phyloP scores from a whole-genome alignment of 768 basidiomycete genomes.

The Auricularia sp. region DNA sequence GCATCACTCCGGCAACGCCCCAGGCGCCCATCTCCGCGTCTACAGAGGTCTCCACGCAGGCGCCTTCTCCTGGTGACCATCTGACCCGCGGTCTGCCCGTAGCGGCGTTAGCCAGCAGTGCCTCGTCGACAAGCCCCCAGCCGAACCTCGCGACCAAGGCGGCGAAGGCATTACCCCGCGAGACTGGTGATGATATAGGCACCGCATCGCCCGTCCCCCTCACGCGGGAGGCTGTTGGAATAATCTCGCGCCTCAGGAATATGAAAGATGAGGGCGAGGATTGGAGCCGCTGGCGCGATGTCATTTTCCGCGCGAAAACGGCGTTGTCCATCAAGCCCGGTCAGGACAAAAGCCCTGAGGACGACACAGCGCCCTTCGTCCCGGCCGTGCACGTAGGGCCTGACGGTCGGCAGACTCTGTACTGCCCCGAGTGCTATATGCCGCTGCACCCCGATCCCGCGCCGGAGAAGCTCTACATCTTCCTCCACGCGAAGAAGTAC shows the following conservation, averaged over 20 bases:
- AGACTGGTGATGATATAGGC: conserved; percentile 80
- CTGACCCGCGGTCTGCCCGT: too few species aligned
- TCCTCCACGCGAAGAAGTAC: conserved; percentile 84
- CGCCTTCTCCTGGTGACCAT: conserved; percentile 1
- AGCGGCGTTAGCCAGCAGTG: neutral
- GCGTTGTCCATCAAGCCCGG: conserved; percentile 29
- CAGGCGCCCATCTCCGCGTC: neutral
- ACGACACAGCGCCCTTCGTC: neutral
- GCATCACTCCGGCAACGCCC: neutral
- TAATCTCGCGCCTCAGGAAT: conserved; percentile 73
- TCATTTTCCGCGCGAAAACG: conserved; percentile 69
- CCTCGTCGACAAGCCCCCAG: neutral
- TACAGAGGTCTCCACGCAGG: too few species aligned
- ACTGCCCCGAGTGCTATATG: conserved; percentile 86
- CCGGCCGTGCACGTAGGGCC: conserved; percentile 1
- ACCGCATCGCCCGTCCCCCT: conserved; percentile 79
- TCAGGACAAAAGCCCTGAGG: neutral
- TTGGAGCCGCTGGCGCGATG: conserved; percentile 81
- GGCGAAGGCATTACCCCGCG: conserved; percentile 57
- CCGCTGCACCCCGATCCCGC: conserved; percentile 89
- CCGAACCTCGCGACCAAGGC: conserved; percentile 11
- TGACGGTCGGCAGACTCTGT: conserved; percentile 26
- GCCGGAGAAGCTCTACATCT: conserved; percentile 89
- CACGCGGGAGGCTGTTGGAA: conserved; percentile 60
- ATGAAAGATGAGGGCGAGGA: conserved; percentile 89